Base-by-base conservation (phyloP, 371 early-diverging fungal genomes). In the Saksenaea oblongispora region DNA sequence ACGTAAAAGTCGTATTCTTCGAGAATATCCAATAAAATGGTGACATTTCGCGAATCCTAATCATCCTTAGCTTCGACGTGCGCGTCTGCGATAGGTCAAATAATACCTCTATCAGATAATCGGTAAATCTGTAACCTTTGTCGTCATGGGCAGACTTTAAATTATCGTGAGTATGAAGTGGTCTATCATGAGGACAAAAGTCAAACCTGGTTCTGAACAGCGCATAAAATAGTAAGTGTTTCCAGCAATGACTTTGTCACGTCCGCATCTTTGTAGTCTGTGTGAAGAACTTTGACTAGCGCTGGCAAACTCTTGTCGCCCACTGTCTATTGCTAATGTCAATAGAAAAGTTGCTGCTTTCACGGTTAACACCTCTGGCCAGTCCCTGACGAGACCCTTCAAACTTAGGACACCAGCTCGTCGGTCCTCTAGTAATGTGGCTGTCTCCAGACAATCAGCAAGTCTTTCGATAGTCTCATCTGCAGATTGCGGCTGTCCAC, bases 1-100 rank as follows among this genome's bases (percentile, higher is more conserved):
- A 98, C 92, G 71, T 97, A 95, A 79, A 95, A 97, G 66, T 97
- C 97, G 64, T 84, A 82, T 60, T 95, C 94, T 61, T 92, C 94
- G 11, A 97, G 84, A 56, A 95, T 80, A 61, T 93, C 96, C 41
- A 97, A 74, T 18, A 98, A 73, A 1, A 87, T 70, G 1, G 91
- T 78, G 47, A 97, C 91, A 68, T 95, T 92, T 22, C 69, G 65
- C 2, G 88, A 72, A 72, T 93, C 91, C 89, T 95, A 73, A 34
- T n/a, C 34, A 18, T 7, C 26, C n/a, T 47, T 62, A 24, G 34
- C 17, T 31, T 34, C 58, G 41, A 22, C 27, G 0, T 13, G 26
- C n/a, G 0, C 3, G 27, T 56, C 34, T n/a, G 15, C 17, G 35
- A 2, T 9, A 14, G 37, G 4, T 39, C 13, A 36, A 35, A 34